Conservation (phyloP, 139 green algal genomes). For the Astrephomene gubernaculifera region DNA sequence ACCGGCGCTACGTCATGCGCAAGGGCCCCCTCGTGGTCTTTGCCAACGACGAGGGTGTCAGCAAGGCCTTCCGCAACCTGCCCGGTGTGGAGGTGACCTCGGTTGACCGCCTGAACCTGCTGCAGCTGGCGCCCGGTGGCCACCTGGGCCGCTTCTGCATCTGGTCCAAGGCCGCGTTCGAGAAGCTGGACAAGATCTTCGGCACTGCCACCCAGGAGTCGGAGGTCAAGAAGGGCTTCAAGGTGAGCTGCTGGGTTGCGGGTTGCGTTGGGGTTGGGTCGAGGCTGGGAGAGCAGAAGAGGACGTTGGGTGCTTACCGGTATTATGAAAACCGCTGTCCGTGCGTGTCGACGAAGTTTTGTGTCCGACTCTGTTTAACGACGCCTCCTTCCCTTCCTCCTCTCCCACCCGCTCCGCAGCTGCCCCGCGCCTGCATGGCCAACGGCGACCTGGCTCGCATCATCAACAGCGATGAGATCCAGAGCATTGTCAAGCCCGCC, state of each 20-base stretch:
- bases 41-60: slow-evolving; percentile 86
- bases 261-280: too few relatives aligned
- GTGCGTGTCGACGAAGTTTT: too few relatives aligned
- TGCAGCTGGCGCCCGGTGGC: slow-evolving; percentile 97
- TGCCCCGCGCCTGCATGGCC: slow-evolving; percentile 91
- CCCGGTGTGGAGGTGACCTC: slow-evolving; percentile 90
- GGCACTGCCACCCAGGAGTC: slow-evolving; percentile 76
- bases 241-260: neutral
- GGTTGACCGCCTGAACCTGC: slow-evolving; percentile 95
- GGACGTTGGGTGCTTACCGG: too few relatives aligned
- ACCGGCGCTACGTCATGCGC: slow-evolving; percentile 94
- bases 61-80: slow-evolving; percentile 96
- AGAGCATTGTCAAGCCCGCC: slow-evolving; percentile 79
- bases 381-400: too few relatives aligned
- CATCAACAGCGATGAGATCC: slow-evolving; percentile 98
- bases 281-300: too few relatives aligned
- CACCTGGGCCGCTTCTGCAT: slow-evolving; percentile 98
- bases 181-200: slow-evolving; percentile 89
- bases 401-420: slow-evolving; percentile 32
- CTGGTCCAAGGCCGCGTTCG: slow-evolving; percentile 98
- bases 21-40: slow-evolving; percentile 97
- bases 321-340: too few relatives aligned
- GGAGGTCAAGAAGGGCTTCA: slow-evolving; percentile 96
- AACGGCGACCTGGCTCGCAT: slow-evolving; percentile 95
- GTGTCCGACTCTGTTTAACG: too few relatives aligned